phyloP scores from a whole-genome alignment of 2,329 filamentous ascomycete genomes.

The Xylariaceae sp. region DNA sequence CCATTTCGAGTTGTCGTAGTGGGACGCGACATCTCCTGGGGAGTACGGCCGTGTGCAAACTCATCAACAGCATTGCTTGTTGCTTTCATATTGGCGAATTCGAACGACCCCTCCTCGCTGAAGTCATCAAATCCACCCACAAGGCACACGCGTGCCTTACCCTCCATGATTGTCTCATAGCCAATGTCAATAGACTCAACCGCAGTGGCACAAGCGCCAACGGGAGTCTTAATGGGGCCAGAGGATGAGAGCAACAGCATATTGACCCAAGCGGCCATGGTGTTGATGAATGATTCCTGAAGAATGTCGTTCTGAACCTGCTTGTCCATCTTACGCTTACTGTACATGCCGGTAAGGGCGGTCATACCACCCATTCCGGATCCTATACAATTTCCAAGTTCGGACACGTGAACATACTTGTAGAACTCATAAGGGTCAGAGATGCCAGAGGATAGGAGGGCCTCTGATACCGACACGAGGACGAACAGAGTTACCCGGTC shows the following conservation, averaged over 20 bases:
- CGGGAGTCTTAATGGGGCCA: conserved; percentile 97
- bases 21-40: conserved; percentile 96
- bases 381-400: conserved; percentile 97
- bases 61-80: conserved; percentile 98
- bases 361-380: conserved; percentile 96
- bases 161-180: conserved; percentile 97
- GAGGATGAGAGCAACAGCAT: conserved; percentile 98
- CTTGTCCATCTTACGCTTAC: conserved; percentile 95
- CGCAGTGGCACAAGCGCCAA: conserved; percentile 95
- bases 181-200: conserved; percentile 98
- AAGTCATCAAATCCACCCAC: conserved; percentile 99
- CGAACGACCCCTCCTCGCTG: conserved; percentile 97
- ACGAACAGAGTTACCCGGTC: conserved; percentile 96
- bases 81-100: conserved; percentile 99
- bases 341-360: conserved; percentile 96
- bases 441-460: conserved; percentile 90
- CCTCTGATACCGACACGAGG: conserved; percentile 90
- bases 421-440: conserved; percentile 99
- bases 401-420: conserved; percentile 97
- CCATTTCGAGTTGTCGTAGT: conserved; percentile 96
- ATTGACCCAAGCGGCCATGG: conserved; percentile 99
- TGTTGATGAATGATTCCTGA: conserved; percentile 99
- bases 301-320: conserved; percentile 98
- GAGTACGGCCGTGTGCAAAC: conserved; percentile 92
- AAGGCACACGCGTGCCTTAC: conserved; percentile 96